Base-by-base conservation (phyloP, 2,329 filamentous ascomycete species). In the Juglanconis juglandina region DNA sequence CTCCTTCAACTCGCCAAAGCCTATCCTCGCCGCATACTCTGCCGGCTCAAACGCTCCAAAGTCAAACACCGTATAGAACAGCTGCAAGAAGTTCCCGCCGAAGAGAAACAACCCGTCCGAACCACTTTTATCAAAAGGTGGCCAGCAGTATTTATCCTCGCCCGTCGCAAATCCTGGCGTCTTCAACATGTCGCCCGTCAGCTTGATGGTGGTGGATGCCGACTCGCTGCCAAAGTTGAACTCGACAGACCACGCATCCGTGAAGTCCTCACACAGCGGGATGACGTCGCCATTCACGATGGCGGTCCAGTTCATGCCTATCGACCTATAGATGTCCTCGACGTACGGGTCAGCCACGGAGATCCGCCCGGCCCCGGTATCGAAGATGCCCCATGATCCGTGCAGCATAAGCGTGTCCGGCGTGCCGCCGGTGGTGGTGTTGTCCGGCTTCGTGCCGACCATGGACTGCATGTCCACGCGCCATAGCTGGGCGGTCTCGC, bases 231-330 rank as follows among this genome's bases (percentile, higher is more conserved):
- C 66, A 3, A 70, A 57, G 55, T 67, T 63, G 52, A 68, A 60
- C 44, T 71, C 68, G 57, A 69, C 41, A 1, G 70, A 70, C 73
- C 74, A 76, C 58, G 68, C 64, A 41, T 70, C 62, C 58, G 71
- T 75, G 60, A 76, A 75, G 41, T 76, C 72, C 63, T 56, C 66
- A 66, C 74, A 76, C 30, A 71, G 60, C 5, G 71, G 72, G 49
- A 74, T 60, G 48, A 69, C 65, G 0, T 71, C 59, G 34, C 66
- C 66, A 0, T 49, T 49, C 8, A 70, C 35, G 54, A 76, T 71
- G 1, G 68, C 68, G 0, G 66, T 71, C 63, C 64, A 73, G 69
- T 75, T 72, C 72, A 71, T 70, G 2, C 73, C 72, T 33, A 75
- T 70, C 0, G 70, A 68, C 35, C 63, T 62, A 63, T 76, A 76